Conservation (phyloP, 1,284 basidiomycete genomes). For the Ustilago loliicola region DNA sequence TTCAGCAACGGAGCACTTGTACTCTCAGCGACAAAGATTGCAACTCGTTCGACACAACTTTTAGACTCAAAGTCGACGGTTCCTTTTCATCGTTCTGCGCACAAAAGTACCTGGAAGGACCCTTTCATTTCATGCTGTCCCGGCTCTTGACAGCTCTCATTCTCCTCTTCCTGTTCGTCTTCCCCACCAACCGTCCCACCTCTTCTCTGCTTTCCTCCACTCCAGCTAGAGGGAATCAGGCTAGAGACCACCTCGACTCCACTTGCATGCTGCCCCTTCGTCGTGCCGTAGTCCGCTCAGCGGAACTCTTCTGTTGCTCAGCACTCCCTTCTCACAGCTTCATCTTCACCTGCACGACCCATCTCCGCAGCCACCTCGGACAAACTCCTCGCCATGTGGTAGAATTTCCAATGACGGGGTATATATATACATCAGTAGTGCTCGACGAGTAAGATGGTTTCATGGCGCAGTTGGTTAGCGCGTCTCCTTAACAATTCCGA, state of each 20-base stretch:
- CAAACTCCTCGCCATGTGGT: slow-evolving; percentile 5
- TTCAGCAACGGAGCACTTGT: background rate
- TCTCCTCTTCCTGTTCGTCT: slow-evolving; percentile 25
- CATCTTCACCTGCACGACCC: slow-evolving; percentile 8
- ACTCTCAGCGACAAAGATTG: slow-evolving; percentile 11
- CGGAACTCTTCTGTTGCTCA: slow-evolving; percentile 27
- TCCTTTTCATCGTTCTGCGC: background rate
- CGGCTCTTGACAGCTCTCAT: slow-evolving; percentile 15
- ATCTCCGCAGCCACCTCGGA: background rate
- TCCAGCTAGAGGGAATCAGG: slow-evolving; percentile 29
- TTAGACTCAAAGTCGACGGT: no score
- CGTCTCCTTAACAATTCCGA: slow-evolving; percentile 58
- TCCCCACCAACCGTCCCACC: slow-evolving; percentile 27
- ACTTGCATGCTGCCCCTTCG: slow-evolving; percentile 51
- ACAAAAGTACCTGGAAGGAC: no score
- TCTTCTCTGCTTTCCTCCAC: slow-evolving; percentile 40
- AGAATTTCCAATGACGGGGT: no score
- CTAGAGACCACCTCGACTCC: slow-evolving; percentile 29
- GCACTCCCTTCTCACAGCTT: slow-evolving; percentile 11
- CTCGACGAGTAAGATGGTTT: no score
- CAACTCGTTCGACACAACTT: no score
- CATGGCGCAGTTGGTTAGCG: slow-evolving; percentile 60
- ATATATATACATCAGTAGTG: no score
- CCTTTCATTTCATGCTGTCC: slow-evolving; percentile 10
- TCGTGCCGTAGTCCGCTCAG: slow-evolving; percentile 37